A percentile compares a stretch with the other conserved stretches of the same genome.
Conservation (phyloP, 495 filamentous ascomycete species). For the Talaromyces nanjingensis region DNA sequence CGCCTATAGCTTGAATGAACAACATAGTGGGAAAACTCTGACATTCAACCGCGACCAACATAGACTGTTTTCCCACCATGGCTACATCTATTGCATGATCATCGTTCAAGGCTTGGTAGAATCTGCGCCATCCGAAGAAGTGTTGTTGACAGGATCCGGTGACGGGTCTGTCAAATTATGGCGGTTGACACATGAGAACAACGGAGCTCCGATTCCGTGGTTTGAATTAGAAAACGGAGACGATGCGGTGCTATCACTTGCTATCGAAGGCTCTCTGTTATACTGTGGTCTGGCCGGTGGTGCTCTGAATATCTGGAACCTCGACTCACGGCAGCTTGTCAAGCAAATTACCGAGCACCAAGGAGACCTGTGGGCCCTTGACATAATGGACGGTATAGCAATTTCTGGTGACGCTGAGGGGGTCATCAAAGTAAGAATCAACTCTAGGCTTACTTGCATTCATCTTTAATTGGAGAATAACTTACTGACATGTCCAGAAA, state of each 20-base stretch:
- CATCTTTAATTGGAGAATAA: not conserved
- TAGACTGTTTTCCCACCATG: slow-evolving; percentile 84
- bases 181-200: slow-evolving; percentile 51
- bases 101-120: slow-evolving; percentile 60
- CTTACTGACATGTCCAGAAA: slow-evolving; percentile 39
- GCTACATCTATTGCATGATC: slow-evolving; percentile 93
- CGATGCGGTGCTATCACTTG: slow-evolving; percentile 73
- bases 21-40: slow-evolving; percentile 55
- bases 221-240: slow-evolving; percentile 72
- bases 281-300: slow-evolving; percentile 86
- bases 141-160: slow-evolving; percentile 83
- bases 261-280: slow-evolving; percentile 78
- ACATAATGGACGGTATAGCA: slow-evolving; percentile 73
- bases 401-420: slow-evolving; percentile 81
- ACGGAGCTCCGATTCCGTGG: slow-evolving; percentile 46
- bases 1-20: slow-evolving; percentile 26
- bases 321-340: slow-evolving; percentile 88
- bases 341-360: slow-evolving; percentile 72
- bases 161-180: slow-evolving; percentile 92
- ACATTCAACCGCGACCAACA: slow-evolving; percentile 81
- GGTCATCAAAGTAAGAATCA: slow-evolving; percentile 59
- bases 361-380: slow-evolving; percentile 78
- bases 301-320: slow-evolving; percentile 93
- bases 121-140: slow-evolving; percentile 62
- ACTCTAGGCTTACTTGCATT: not conserved